Base-by-base conservation (phyloP, 371 early-diverging fungal genomes). In the Mucor piriformis region DNA sequence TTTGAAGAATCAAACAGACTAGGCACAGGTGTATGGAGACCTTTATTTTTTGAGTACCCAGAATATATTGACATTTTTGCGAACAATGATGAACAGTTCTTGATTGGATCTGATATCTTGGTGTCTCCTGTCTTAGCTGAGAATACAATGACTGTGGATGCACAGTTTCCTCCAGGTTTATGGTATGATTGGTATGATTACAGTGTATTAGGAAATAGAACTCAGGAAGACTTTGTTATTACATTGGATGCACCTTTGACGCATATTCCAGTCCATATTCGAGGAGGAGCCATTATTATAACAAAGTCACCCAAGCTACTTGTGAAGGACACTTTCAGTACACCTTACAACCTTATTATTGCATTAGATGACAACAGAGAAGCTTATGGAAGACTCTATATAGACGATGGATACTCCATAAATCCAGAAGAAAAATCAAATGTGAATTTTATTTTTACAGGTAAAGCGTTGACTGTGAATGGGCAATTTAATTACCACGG, bases 101-200 rank as follows among this genome's bases (percentile, higher is more conserved):
- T 67, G 24, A 42, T 81, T 43, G 77, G 65, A 54, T 60, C 57
- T 50, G 61, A 70, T 63, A 46, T 92, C 35, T 63, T 89, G 55
- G 66, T 88, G 10, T 78, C 81, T 1, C 89, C 89, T 15, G 85
- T 74, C 2, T 62, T 83, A 15, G 57, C 54, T 5, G 64, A 74
- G 27, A 57, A 66, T 24, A 74, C 69, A 2, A 50, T 55, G 0
- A 52, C 63, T 3, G 85, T 87, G 8, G 49, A 69, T 2, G 86
- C 76, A 0, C 69, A 76, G 52, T 83, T 87, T 66, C 87, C 87
- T 3, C 79, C 23, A 2, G 61, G 83, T 15, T 38, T 66, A 0
- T 86, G 86, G 86, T 86, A 86, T 49, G 80, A 82, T 24, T 73
- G 70, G 70, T 73, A 70, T 18, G 57, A 46, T 15, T 46, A 61